Base-by-base conservation (phyloP, 2,329 filamentous ascomycete species). In the Hymenoscyphus repandus region DNA sequence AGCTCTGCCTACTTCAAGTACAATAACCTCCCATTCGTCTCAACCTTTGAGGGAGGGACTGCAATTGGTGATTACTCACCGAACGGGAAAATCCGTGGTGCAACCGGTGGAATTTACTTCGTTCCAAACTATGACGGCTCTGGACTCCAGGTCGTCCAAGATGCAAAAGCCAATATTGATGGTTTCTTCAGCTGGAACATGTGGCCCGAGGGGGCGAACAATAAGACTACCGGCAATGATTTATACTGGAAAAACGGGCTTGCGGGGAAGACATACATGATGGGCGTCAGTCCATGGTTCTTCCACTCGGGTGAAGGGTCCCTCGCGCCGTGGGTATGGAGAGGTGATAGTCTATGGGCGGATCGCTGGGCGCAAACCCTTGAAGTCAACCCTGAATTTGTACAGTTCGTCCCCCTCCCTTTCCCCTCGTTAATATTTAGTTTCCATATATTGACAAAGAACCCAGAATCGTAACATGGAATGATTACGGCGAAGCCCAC, bases 251-350 rank as follows among this genome's bases (percentile, higher is more conserved):
- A 71, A 58, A 50, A 56, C 1, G 61, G 58, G 2, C 54, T 71
- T 2, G 52, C 58, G 1, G 61, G 62, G 5, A 75, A 73, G 58
- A 64, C 66, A 3, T 75, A 70, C 49, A 78, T 80, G 73, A 78
- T 78, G 74, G 71, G 75, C 2, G 72, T 79, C n/a, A 75, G 74
- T 0, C 77, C 78, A 0, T 80, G 77, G 77, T 82, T 82, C 64
- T 82, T 75, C 64, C 82, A 81, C 44, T 77, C 80, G 51, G 74
- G 77, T 0, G 68, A 69, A 6, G 83, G 73, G 58, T 64, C 68
- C 38, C 84, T 84, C 67, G 80, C 82, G 67, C 80, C 82, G 61
- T 85, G 81, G 80, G 68, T 83, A 5, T 85, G 78, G 71, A 72
- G 73, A 18, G 77, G 79, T n/a, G 81, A 84, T 56, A 70, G 75